Percentiles rank a stretch among this genome's conserved stretches.
Conservation (phyloP, 257 asterid genomes). For the Solanum ahanhuiri region DNA sequence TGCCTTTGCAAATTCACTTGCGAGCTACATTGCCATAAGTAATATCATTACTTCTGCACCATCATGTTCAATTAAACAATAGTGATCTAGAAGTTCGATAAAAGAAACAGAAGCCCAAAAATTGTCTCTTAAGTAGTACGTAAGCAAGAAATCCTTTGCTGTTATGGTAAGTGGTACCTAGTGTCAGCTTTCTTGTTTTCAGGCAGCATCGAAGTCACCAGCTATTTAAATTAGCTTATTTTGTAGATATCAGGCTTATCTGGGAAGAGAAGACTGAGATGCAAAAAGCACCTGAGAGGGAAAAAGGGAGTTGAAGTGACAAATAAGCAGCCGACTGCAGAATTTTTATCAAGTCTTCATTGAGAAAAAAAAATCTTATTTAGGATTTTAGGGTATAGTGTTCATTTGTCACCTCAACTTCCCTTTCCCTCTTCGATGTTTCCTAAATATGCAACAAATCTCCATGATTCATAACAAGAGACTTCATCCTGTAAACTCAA, state of each 20-base stretch:
- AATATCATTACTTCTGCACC: not conserved
- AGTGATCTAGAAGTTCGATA: not conserved
- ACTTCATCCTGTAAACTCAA: not conserved
- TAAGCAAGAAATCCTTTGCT: not conserved
- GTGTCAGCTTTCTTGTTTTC: not conserved
- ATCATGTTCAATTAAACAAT: not conserved
- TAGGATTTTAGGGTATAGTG: not conserved
- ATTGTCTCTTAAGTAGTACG: not conserved
- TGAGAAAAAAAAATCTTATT: not conserved
- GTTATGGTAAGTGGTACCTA: not conserved
- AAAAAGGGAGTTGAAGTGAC: not conserved
- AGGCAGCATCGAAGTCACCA: not conserved
- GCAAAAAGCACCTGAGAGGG: not conserved
- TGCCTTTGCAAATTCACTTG: not conserved
- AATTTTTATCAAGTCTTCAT: not conserved
- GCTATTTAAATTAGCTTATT: not conserved
- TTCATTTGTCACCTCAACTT: not conserved
- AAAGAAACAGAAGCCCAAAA: not conserved
- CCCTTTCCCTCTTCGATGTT: not conserved
- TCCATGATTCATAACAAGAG: not conserved
- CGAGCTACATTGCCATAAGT: not conserved
- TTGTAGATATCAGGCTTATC: not conserved
- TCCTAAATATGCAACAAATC: not conserved
- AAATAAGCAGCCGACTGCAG: not conserved
- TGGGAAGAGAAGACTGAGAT: not conserved